phyloP scores from a whole-genome alignment of 768 basidiomycete species.

The Ramaria sp. region DNA sequence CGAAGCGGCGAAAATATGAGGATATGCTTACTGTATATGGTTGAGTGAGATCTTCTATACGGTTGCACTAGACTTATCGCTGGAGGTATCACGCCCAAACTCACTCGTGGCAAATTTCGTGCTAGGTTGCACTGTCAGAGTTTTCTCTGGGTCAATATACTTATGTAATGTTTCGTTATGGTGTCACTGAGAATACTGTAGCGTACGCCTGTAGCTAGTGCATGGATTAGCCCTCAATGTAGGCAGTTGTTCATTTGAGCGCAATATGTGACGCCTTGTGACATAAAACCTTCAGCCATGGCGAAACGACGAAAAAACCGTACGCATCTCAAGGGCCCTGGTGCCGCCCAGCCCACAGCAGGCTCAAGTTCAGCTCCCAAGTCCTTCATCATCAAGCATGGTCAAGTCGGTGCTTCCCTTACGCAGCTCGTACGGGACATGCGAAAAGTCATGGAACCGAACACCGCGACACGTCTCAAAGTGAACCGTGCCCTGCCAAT shows the following conservation, averaged over 20 bases:
- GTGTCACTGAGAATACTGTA: too few species aligned
- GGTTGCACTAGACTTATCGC: conserved; percentile 3
- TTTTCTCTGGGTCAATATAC: too few species aligned
- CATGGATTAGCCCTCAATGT: too few species aligned
- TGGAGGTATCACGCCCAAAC: too few species aligned
- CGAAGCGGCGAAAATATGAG: conserved; percentile 3
- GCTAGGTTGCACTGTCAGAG: too few species aligned
- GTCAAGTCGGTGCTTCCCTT: conserved; percentile 80
- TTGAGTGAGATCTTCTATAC: not conserved
- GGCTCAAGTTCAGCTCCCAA: conserved; percentile 48
- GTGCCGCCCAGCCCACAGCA: conserved; percentile 22
- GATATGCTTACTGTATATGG: conserved; percentile 7
- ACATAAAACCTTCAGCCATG: conserved; percentile 30
- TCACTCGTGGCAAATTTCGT: too few species aligned
- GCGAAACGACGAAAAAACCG: conserved; percentile 68
- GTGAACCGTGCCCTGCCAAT: conserved; percentile 31
- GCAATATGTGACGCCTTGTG: not conserved
- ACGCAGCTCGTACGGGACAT: conserved; percentile 86
- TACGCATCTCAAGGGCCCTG: conserved; percentile 63
- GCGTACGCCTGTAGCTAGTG: too few species aligned
- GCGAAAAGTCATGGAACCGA: conserved; percentile 95
- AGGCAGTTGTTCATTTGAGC: too few species aligned
- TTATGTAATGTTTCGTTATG: too few species aligned
- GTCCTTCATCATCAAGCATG: conserved; percentile 96
- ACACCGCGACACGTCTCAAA: conserved; percentile 86